Evolutionary conservation across 768 basidiomycete genomes (phyloP).

Genomic region (Kwoniella pini): DNA sequence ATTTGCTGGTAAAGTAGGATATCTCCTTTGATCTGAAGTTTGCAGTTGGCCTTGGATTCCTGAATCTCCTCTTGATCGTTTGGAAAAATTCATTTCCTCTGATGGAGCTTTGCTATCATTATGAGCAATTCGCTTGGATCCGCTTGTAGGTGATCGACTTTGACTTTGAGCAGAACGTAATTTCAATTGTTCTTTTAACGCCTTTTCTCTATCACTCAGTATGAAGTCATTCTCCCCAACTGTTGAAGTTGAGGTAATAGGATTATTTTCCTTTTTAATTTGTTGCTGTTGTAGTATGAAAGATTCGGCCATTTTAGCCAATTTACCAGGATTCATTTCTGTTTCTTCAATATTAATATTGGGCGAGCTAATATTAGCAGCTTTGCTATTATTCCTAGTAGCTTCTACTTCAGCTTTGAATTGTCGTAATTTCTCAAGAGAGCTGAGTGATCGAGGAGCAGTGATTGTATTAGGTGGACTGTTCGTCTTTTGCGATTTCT

Average conservation of each 20-base stretch:
- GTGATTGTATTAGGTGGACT: no score
- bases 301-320: constrained; percentile 23
- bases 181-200: constrained; percentile 5
- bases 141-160: no score
- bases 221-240: no score
- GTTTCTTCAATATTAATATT: neutral
- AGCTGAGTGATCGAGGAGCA: constrained; percentile 8
- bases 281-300: constrained; percentile 19
- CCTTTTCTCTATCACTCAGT: constrained; percentile 4
- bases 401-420: constrained; percentile 30
- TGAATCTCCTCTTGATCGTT: no score
- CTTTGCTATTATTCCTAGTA: constrained; percentile 1
- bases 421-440: constrained; percentile 20
- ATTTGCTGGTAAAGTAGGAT: neutral
- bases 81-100: no score
- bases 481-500: neutral
- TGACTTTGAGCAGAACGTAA: no score
- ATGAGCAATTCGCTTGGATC: no score
- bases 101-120: no score
- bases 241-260: neutral
- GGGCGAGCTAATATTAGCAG: neutral
- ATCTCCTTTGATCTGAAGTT: neutral
- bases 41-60: neutral
- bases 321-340: constrained; percentile 11
- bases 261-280: neutral